phyloP scores from a whole-genome alignment of 2,329 filamentous ascomycete species.

The Chalaropsis thielavioides region DNA sequence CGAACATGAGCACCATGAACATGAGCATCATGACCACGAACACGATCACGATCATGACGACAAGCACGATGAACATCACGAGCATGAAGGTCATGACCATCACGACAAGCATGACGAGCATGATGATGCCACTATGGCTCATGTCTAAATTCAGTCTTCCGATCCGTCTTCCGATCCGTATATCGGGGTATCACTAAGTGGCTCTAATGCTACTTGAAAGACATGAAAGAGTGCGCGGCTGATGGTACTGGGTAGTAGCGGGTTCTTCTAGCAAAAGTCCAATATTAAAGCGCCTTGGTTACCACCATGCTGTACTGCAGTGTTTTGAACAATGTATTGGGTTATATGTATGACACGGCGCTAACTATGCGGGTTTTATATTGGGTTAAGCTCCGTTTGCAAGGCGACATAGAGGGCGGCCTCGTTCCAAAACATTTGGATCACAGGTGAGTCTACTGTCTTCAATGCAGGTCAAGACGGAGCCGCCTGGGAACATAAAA shows the following conservation, averaged over 20 bases:
- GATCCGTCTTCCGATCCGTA: not conserved
- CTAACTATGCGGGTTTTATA: not conserved
- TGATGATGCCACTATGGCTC: not conserved
- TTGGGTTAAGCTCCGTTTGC: slow-evolving; percentile 9
- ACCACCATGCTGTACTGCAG: not conserved
- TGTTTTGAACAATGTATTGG: not conserved
- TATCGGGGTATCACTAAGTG: not conserved
- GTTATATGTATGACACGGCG: not conserved
- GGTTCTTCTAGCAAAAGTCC: not conserved
- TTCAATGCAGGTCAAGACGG: slow-evolving; percentile 22
- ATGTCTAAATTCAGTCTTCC: not conserved
- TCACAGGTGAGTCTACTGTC: slow-evolving; percentile 23
- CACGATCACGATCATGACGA: not conserved
- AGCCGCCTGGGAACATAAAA: slow-evolving; percentile 19
- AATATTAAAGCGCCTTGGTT: slow-evolving; percentile 6
- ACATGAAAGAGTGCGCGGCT: not conserved
- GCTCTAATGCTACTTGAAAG: not conserved
- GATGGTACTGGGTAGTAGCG: not conserved
- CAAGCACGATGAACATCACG: not conserved
- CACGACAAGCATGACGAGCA: not conserved
- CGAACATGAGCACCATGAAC: not conserved
- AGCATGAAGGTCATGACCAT: not conserved
- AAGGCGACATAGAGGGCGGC: slow-evolving; percentile 23
- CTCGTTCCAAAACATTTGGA: slow-evolving; percentile 22
- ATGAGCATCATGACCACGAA: not conserved